A percentile compares a stretch with the other conserved stretches of the same genome.
Conservation (phyloP, 2,329 filamentous ascomycete genomes). For the Alternaria arbusti region DNA sequence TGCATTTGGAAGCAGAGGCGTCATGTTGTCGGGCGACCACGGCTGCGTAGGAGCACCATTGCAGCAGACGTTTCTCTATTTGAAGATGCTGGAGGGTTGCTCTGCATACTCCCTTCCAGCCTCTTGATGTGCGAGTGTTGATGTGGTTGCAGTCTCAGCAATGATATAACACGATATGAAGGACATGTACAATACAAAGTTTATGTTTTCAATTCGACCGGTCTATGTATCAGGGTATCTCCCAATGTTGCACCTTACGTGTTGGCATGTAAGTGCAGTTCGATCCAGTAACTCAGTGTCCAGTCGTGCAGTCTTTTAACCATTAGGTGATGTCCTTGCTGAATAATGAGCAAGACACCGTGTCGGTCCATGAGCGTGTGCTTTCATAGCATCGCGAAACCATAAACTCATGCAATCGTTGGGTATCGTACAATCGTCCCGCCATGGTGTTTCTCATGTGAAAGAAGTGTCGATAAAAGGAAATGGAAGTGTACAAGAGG, state of each 20-base stretch:
- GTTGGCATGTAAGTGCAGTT: not conserved
- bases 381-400: not conserved
- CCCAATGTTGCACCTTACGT: not conserved
- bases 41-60: not conserved
- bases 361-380: not conserved
- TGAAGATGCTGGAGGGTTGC: not conserved
- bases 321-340: not conserved
- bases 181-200: conserved; percentile 24
- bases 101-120: not conserved
- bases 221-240: not conserved
- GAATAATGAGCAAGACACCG: not conserved
- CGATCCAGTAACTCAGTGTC: not conserved
- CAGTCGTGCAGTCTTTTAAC: not conserved
- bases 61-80: not conserved
- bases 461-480: not conserved
- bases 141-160: not conserved
- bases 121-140: not conserved
- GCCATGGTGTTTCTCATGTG: not conserved
- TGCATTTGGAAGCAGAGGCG: not conserved
- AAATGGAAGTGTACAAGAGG: not conserved
- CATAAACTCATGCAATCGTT: not conserved
- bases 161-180: not conserved
- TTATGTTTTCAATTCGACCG: conserved; percentile 6
- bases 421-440: not conserved
- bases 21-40: not conserved